A percentile compares a stretch with the other conserved stretches of the same genome.
Evolutionary conservation across 78 protist species (phyloP).

Genomic region (Planoprotostelium fungivorum): DNA sequence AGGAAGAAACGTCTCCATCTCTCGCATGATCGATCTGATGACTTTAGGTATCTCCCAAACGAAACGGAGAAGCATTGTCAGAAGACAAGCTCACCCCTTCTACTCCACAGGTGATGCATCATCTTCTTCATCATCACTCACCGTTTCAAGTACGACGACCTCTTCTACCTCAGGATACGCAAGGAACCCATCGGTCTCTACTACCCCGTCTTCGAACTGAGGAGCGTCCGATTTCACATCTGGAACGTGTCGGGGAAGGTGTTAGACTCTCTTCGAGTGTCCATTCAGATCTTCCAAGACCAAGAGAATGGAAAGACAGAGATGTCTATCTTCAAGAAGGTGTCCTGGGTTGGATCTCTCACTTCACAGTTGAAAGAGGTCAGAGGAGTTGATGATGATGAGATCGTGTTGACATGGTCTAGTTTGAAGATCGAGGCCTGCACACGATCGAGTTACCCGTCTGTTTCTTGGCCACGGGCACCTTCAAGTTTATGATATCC

Average conservation of each 20-base stretch:
- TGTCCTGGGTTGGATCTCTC: background rate
- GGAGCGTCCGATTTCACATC: background rate
- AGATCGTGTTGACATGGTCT: background rate
- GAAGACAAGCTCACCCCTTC: too few species aligned
- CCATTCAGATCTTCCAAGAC: background rate
- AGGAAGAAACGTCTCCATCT: too few species aligned
- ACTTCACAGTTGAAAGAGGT: background rate
- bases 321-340: background rate
- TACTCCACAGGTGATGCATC: background rate
- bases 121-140: background rate
- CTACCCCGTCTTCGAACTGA: background rate
- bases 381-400: background rate
- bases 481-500: background rate
- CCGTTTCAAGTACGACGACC: background rate
- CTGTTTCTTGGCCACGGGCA: background rate
- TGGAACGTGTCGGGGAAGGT: background rate
- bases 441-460: background rate
- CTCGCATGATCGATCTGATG: background rate
- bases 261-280: background rate
- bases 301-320: constrained; percentile 1
- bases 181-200: background rate
- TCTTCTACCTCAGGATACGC: background rate
- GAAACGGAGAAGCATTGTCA: background rate
- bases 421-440: background rate
- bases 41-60: background rate